These are phyloP conservation scores for Narthecium ossifragum DNA, from an alignment of 106 monocot genomes.

Conservation along the genomic window DNA sequence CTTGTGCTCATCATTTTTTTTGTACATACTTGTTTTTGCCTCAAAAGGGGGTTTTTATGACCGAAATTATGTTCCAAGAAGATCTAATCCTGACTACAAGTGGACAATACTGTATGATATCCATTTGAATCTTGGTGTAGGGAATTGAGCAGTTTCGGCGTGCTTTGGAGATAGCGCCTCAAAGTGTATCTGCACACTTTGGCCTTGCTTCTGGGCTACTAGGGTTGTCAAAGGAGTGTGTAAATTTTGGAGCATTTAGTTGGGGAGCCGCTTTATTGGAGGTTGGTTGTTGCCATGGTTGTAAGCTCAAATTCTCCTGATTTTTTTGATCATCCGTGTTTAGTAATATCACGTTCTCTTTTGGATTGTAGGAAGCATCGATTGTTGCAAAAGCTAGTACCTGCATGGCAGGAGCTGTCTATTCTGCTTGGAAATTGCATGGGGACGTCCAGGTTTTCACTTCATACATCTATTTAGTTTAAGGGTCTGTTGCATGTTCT, in stretches of 20 bases:
- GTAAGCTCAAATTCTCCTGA: neutral
- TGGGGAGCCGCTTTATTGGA: slow-evolving; percentile 75
- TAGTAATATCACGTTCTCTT: neutral
- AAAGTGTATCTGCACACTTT: slow-evolving; percentile 69
- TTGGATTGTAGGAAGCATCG: slow-evolving; percentile 72
- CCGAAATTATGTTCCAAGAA: no score
- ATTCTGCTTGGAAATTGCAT: slow-evolving; percentile 80
- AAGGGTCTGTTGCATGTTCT: neutral
- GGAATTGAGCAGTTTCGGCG: slow-evolving; percentile 70
- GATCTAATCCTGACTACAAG: no score
- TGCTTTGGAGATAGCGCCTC: slow-evolving; percentile 60
- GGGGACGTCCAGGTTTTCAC: slow-evolving; percentile 86
- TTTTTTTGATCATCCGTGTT: neutral
- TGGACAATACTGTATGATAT: neutral
- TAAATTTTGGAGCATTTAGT: slow-evolving; percentile 67
- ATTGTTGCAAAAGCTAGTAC: slow-evolving; percentile 42
- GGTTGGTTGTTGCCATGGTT: slow-evolving; percentile 32
- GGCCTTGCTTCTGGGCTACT: slow-evolving; percentile 87
- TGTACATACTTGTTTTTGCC: no score
- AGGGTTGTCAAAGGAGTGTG: slow-evolving; percentile 71
- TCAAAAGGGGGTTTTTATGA: no score
- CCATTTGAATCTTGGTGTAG: slow-evolving; percentile 16
- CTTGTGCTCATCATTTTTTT: no score
- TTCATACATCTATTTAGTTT: neutral
- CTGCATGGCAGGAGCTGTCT: slow-evolving; percentile 45